Conservation (phyloP, 73 alveolate species). For the Tetrahymena borealis region DNA sequence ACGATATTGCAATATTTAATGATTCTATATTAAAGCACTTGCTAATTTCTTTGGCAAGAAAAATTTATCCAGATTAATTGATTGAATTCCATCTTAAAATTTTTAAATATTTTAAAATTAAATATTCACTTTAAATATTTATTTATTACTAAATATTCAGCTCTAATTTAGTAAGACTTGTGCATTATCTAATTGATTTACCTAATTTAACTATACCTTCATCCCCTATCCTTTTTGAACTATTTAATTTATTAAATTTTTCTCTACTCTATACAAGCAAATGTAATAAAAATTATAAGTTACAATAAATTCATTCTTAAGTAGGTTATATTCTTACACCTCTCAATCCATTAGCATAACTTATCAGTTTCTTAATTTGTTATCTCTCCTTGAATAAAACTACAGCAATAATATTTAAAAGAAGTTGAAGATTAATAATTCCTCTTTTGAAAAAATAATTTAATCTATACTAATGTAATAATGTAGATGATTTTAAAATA, state of each 20-base stretch:
- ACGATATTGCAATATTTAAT: not conserved
- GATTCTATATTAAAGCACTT: not conserved
- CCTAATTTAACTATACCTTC: not conserved
- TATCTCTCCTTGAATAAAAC: not conserved
- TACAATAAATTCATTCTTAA: not conserved
- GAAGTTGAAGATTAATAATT: too few relatives aligned
- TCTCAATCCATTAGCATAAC: not conserved
- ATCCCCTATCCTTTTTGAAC: not conserved
- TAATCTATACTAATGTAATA: too few relatives aligned
- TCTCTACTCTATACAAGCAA: too few relatives aligned
- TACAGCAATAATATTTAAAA: not conserved
- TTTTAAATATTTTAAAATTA: not conserved
- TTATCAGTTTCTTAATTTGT: not conserved
- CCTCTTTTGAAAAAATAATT: too few relatives aligned
- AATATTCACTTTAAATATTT: too few relatives aligned
- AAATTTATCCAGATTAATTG: not conserved
- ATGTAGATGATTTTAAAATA: too few relatives aligned
- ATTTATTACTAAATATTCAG: not conserved
- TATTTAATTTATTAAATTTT: too few relatives aligned
- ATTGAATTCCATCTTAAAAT: not conserved
- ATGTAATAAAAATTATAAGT: too few relatives aligned
- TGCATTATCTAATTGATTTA: not conserved
- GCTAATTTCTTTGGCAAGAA: not conserved
- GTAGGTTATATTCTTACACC: not conserved
- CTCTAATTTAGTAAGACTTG: not conserved